These are phyloP conservation scores for Vicia faba DNA, from an alignment of 306 rosid species.

Conservation along the genomic window DNA sequence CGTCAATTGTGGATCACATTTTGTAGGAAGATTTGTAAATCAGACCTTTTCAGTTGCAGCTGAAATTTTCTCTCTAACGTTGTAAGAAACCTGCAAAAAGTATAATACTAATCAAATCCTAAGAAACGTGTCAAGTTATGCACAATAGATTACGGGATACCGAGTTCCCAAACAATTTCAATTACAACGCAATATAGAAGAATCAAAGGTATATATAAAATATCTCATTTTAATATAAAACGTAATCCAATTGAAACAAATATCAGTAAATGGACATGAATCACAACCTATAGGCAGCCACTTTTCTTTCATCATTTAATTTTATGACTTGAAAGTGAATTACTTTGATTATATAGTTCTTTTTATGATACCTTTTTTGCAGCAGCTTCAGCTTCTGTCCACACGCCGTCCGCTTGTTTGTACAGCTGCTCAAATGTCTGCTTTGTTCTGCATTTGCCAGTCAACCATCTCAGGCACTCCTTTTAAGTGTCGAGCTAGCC, in stretches of 20 bases:
- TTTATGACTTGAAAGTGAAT: neutral
- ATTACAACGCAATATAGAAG: constrained; percentile 4
- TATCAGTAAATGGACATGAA: neutral
- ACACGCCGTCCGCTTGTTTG: constrained; percentile 84
- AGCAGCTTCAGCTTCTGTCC: constrained; percentile 86
- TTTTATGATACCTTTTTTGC: constrained; percentile 70
- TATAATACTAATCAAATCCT: constrained; percentile 23
- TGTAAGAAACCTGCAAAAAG: constrained; percentile 67
- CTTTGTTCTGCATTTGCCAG: constrained; percentile 96
- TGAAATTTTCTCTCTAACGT: constrained; percentile 81
- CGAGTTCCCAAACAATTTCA: constrained; percentile 19
- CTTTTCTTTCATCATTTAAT: neutral
- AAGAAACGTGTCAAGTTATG: constrained; percentile 26
- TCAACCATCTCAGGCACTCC: constrained; percentile 88
- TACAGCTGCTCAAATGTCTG: constrained; percentile 84
- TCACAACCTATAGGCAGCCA: neutral
- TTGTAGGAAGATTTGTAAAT: constrained; percentile 17
- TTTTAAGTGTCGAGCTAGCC: constrained; percentile 72
- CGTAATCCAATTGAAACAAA: neutral
- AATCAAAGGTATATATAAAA: constrained; percentile 13
- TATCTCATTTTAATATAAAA: neutral
- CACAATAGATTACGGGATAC: constrained; percentile 12
- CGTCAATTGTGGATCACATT: constrained; percentile 19
- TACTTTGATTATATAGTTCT: neutral
- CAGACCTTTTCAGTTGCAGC: constrained; percentile 87